These are phyloP conservation scores for Calocybe gambosa DNA, from an alignment of 1,284 basidiomycete genomes.

Conservation along the genomic window DNA sequence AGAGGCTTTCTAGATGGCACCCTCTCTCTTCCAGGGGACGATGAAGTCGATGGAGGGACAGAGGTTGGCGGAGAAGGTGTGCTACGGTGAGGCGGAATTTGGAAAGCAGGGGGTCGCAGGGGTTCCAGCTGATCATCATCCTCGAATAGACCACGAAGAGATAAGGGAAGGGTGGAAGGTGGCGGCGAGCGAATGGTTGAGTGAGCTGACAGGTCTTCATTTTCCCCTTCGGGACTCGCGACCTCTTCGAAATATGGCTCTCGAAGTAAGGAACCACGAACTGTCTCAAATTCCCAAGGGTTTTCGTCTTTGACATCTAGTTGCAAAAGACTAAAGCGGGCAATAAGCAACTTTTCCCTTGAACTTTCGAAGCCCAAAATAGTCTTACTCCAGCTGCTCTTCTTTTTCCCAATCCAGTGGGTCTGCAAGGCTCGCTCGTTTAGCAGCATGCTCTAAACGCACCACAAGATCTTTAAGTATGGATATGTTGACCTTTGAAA, in stretches of 20 bases:
- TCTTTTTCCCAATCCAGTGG: constrained; percentile 68
- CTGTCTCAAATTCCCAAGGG: constrained; percentile 74
- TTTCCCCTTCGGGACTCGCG: constrained; percentile 16
- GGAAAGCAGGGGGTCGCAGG: constrained; percentile 35
- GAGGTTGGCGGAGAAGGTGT: constrained; percentile 27
- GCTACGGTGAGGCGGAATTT: constrained; percentile 20
- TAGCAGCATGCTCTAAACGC: constrained; percentile 74
- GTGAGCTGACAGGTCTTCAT: constrained; percentile 22
- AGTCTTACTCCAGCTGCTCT: constrained; percentile 46
- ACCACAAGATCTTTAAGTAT: constrained; percentile 81
- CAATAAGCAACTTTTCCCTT: constrained; percentile 6
- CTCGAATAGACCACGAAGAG: constrained; percentile 64
- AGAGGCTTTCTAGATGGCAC: constrained; percentile 17
- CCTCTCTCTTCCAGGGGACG: constrained; percentile 25
- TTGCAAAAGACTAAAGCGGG: constrained; percentile 25
- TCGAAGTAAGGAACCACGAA: constrained; percentile 39
- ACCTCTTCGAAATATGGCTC: constrained; percentile 21
- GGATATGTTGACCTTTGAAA: constrained; percentile 63
- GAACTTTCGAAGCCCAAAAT: neutral
- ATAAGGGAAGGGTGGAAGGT: constrained; percentile 54
- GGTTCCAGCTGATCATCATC: constrained; percentile 41
- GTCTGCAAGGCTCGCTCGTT: constrained; percentile 73
- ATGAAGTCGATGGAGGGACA: constrained; percentile 19
- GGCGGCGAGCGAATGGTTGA: constrained; percentile 45
- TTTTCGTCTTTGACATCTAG: constrained; percentile 38